A percentile compares a stretch with the other conserved stretches of the same genome.
Conservation (phyloP, 805 yeast species). For the Candida insectalens region DNA sequence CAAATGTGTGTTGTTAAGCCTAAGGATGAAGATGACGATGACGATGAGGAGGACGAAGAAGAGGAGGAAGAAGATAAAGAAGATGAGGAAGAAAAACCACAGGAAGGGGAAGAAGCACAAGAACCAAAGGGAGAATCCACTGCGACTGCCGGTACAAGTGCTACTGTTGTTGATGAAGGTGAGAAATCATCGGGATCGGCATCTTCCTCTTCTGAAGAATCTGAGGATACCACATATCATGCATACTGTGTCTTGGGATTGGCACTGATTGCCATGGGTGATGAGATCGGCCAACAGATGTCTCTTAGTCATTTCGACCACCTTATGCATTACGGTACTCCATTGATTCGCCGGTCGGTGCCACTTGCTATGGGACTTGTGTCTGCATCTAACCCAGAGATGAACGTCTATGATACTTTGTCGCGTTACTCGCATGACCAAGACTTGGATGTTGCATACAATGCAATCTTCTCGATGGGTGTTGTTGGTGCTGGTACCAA, state of each 20-base stretch:
- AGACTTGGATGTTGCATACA: slow-evolving; percentile 87
- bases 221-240: slow-evolving; percentile 51
- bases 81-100: slow-evolving; percentile 15
- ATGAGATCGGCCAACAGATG: slow-evolving; percentile 97
- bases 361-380: slow-evolving; percentile 98
- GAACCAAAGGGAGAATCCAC: slow-evolving; percentile 39
- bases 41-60: slow-evolving; percentile 44
- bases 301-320: slow-evolving; percentile 94
- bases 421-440: slow-evolving; percentile 95
- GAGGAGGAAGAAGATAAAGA: slow-evolving; percentile 23
- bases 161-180: slow-evolving; percentile 26
- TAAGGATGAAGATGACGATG: slow-evolving; percentile 44
- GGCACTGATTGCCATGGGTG: slow-evolving; percentile 95
- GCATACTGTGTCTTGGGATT: slow-evolving; percentile 92
- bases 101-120: slow-evolving; percentile 24
- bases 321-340: slow-evolving; percentile 94
- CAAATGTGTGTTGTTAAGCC: slow-evolving; percentile 80
- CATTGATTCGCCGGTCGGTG: slow-evolving; percentile 83
- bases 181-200: slow-evolving; percentile 13
- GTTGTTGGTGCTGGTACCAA: slow-evolving; percentile 98
- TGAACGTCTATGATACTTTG: slow-evolving; percentile 92
- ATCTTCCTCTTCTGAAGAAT: slow-evolving; percentile 18
- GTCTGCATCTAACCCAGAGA: slow-evolving; percentile 88
- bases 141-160: slow-evolving; percentile 34
- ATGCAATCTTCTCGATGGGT: slow-evolving; percentile 96